Percentiles rank a stretch among this genome's conserved stretches.
Evolutionary conservation across 1,284 basidiomycete species (phyloP).

Genomic region (Coniferiporia weirii): DNA sequence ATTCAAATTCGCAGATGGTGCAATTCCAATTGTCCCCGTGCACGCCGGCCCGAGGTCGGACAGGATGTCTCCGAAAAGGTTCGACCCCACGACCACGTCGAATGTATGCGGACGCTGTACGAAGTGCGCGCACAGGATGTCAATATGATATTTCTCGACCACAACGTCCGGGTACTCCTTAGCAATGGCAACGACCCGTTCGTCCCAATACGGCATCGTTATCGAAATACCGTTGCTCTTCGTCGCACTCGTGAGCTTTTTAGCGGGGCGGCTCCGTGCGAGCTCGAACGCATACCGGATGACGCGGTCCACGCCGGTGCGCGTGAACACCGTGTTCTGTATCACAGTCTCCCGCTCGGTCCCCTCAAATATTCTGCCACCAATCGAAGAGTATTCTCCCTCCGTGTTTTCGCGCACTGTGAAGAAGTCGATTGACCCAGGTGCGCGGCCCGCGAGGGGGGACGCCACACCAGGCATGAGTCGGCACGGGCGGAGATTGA

Average conservation of each 20-base stretch:
- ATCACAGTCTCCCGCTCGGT: constrained; percentile 32
- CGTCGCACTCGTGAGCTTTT: constrained; percentile 48
- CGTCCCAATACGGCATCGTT: constrained; percentile 45
- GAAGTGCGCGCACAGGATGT: constrained; percentile 43
- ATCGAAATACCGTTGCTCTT: constrained; percentile 45
- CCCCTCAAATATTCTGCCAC: constrained; percentile 36
- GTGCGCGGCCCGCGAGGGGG: constrained; percentile 33
- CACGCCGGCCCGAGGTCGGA: constrained; percentile 52
- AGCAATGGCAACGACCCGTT: constrained; percentile 42
- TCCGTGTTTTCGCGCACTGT: constrained; percentile 54
- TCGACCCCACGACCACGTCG: constrained; percentile 50
- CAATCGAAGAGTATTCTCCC: constrained; percentile 50
- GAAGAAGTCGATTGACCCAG: constrained; percentile 43
- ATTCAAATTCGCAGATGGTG: constrained; percentile 51
- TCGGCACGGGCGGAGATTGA: constrained; percentile 47
- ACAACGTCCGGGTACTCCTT: constrained; percentile 47
- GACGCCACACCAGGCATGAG: constrained; percentile 46
- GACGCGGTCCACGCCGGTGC: constrained; percentile 46
- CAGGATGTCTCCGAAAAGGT: constrained; percentile 51
- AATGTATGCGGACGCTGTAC: constrained; percentile 46
- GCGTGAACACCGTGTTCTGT: constrained; percentile 43
- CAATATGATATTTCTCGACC: constrained; percentile 50
- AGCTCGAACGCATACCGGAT: constrained; percentile 50
- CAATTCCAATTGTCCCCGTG: constrained; percentile 54
- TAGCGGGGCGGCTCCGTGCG: constrained; percentile 42